Conservation (phyloP, 495 filamentous ascomycete genomes). For the Neurospora tetrasperma region DNA sequence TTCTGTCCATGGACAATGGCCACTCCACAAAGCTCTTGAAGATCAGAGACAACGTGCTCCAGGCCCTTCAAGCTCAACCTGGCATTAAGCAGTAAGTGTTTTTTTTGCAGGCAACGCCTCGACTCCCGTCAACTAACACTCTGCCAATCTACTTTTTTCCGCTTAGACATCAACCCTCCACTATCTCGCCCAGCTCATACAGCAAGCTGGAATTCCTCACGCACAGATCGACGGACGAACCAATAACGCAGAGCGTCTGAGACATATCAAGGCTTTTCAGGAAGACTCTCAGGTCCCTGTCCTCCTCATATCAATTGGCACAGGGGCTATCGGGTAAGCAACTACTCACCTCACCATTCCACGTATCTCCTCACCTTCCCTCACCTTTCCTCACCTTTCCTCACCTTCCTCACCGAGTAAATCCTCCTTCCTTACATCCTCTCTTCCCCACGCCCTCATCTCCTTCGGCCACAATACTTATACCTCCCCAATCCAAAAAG, state of each 20-base stretch:
- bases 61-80: neutral
- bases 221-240: neutral
- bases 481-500: neutral
- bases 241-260: neutral
- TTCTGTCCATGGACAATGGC: neutral
- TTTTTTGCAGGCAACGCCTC: neutral
- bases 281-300: constrained; percentile 15
- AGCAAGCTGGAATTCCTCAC: neutral
- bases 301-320: constrained; percentile 35
- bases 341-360: constrained; percentile 2
- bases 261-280: constrained; percentile 12
- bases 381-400: neutral
- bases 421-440: neutral
- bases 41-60: neutral
- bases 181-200: neutral
- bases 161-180: neutral
- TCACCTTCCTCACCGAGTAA: too few relatives aligned
- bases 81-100: neutral
- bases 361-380: constrained; percentile 18
- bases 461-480: neutral
- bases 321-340: constrained; percentile 31
- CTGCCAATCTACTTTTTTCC: neutral
- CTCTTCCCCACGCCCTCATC: neutral
- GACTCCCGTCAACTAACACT: neutral
- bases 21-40: neutral